These are phyloP conservation scores for Yamadazyma oceani DNA, from an alignment of 1,139 yeast genomes.

Conservation along the genomic window DNA sequence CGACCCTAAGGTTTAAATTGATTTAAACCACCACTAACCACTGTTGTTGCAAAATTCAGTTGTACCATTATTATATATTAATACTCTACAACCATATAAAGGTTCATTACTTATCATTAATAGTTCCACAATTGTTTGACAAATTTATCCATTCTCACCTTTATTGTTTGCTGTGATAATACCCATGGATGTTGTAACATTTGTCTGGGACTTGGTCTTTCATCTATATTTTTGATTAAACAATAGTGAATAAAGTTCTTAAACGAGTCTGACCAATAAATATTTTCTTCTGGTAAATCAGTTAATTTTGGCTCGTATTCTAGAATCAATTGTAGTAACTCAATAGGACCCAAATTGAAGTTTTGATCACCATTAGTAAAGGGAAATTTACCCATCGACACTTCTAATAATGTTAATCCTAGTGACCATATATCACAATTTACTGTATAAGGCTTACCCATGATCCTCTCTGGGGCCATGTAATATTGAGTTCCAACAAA, in stretches of 20 bases:
- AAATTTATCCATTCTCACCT: slow-evolving; percentile 84
- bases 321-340: slow-evolving; percentile 74
- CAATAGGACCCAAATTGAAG: slow-evolving; percentile 66
- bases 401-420: slow-evolving; percentile 88
- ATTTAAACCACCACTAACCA: too few relatives aligned
- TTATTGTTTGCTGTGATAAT: slow-evolving; percentile 64
- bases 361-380: slow-evolving; percentile 27
- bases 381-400: slow-evolving; percentile 88
- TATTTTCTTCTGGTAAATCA: slow-evolving; percentile 76
- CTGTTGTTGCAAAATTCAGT: too few relatives aligned
- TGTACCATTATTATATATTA: too few relatives aligned
- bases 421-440: slow-evolving; percentile 96
- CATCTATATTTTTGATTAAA: slow-evolving; percentile 72
- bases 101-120: neutral
- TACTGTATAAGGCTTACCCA: slow-evolving; percentile 92
- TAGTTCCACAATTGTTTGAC: slow-evolving; percentile 78
- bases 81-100: too few relatives aligned
- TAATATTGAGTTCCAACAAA: slow-evolving; percentile 96
- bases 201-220: slow-evolving; percentile 89
- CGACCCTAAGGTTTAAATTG: neutral
- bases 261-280: slow-evolving; percentile 80
- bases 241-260: slow-evolving; percentile 82
- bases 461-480: slow-evolving; percentile 97
- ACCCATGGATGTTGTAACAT: slow-evolving; percentile 94
- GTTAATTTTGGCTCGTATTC: slow-evolving; percentile 75